These are phyloP conservation scores for Trichosanthes cucumerina DNA, from an alignment of 306 rosid genomes.

Conservation along the genomic window DNA sequence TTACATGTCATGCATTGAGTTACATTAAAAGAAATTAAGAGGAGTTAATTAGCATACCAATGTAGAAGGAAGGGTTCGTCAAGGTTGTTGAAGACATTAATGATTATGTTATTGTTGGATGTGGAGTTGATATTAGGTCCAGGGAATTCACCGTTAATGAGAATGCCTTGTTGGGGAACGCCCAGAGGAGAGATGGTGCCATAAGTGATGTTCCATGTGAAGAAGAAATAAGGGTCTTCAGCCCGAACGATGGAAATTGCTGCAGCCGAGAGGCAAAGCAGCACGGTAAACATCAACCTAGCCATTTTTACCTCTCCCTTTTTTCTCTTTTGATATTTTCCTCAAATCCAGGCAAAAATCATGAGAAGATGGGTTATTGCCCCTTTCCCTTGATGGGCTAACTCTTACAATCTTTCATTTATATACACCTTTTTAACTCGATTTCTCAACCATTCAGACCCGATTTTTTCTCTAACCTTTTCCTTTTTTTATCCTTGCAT, in stretches of 20 bases:
- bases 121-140: constrained; percentile 80
- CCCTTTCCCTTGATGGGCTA: background rate
- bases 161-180: constrained; percentile 71
- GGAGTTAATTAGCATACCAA: constrained; percentile 7
- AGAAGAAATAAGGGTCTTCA: constrained; percentile 63
- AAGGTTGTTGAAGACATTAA: constrained; percentile 60
- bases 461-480: background rate
- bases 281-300: background rate
- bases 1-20: too few species aligned
- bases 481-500: background rate
- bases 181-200: constrained; percentile 77
- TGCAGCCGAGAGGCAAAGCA: constrained; percentile 29
- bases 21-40: too few species aligned
- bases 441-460: constrained; percentile 10
- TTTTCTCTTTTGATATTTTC: background rate
- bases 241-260: constrained; percentile 11
- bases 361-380: background rate
- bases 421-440: constrained; percentile 14
- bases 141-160: constrained; percentile 64
- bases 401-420: constrained; percentile 12
- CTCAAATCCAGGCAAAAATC: background rate
- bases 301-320: constrained; percentile 9
- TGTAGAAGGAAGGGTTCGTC: constrained; percentile 74
- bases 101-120: constrained; percentile 49
- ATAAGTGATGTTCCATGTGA: constrained; percentile 63